Evolutionary conservation across 2,329 filamentous ascomycete species (phyloP).

Genomic region (Trichoderma asperellum): DNA sequence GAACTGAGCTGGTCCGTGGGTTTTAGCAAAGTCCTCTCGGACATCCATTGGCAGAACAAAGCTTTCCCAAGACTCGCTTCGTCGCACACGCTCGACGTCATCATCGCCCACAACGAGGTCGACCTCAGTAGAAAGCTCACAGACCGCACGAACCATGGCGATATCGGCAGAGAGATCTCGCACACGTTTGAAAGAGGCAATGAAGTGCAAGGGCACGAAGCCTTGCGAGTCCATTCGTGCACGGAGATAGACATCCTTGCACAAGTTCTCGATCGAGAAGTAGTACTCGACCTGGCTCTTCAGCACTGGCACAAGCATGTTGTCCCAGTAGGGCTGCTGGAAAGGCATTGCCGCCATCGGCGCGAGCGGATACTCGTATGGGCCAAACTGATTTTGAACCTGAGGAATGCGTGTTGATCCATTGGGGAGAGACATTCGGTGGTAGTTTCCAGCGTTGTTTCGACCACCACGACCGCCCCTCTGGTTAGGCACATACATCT

Average conservation of each 20-base stretch:
- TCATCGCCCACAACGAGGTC: constrained; percentile 78
- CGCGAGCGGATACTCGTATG: constrained; percentile 48
- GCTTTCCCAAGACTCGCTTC: constrained; percentile 74
- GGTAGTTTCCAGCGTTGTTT: constrained; percentile 42
- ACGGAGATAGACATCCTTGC: constrained; percentile 88
- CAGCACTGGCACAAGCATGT: constrained; percentile 50
- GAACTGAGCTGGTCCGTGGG: constrained; percentile 62
- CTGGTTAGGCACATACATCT: constrained; percentile 41
- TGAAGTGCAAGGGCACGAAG: constrained; percentile 78
- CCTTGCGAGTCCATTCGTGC: constrained; percentile 94
- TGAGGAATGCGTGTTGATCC: constrained; percentile 43
- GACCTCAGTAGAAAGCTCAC: constrained; percentile 70
- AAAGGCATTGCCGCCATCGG: constrained; percentile 46
- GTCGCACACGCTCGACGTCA: constrained; percentile 76
- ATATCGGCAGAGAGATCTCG: constrained; percentile 58
- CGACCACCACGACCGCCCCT: constrained; percentile 45
- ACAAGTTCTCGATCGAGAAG: constrained; percentile 93
- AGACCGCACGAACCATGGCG: constrained; percentile 74
- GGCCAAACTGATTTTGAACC: constrained; percentile 43
- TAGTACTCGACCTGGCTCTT: constrained; percentile 79
- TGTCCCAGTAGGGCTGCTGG: constrained; percentile 56
- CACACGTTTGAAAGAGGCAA: constrained; percentile 82
- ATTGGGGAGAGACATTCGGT: constrained; percentile 48
- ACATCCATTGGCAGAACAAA: constrained; percentile 76
- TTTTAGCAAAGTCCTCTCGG: constrained; percentile 73